A percentile compares a stretch with the other conserved stretches of the same genome.
Evolutionary conservation across 352 stramenopile genomes (phyloP).

Genomic region (Phytophthora pini): DNA sequence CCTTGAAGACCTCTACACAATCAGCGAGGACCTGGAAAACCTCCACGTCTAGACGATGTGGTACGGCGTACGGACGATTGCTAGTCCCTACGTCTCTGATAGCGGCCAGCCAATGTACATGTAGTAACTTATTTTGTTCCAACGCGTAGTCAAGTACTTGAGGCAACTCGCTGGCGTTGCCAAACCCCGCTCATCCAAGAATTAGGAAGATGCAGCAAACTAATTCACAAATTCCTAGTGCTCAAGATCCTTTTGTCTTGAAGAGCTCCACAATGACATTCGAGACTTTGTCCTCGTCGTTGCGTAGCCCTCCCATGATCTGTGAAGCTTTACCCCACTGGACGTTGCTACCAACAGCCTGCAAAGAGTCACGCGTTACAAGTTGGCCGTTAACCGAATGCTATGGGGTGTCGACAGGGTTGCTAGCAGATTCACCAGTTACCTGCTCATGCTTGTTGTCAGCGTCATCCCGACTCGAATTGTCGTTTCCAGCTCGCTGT

Average conservation of each 20-base stretch:
- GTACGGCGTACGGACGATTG: constrained; percentile 10
- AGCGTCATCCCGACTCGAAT: constrained; percentile 30
- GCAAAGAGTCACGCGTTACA: constrained; percentile 1
- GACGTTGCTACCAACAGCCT: constrained; percentile 51
- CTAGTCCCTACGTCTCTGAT: constrained; percentile 9
- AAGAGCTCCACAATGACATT: constrained; percentile 68
- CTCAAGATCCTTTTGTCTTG: constrained; percentile 24
- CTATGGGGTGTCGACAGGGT: constrained; percentile 9
- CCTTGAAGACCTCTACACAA: constrained; percentile 64
- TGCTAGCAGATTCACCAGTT: constrained; percentile 4
- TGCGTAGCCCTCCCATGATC: constrained; percentile 63
- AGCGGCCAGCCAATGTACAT: not conserved
- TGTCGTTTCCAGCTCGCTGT: constrained; percentile 44
- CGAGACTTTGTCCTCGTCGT: constrained; percentile 60
- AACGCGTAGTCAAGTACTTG: constrained; percentile 17
- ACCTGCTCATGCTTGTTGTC: constrained; percentile 37
- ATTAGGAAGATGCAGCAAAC: constrained; percentile 19
- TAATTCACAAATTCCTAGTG: constrained; percentile 9
- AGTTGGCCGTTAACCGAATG: not conserved
- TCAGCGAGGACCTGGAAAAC: constrained; percentile 57
- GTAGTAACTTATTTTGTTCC: not conserved
- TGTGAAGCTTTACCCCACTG: constrained; percentile 62
- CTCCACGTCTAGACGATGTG: constrained; percentile 24
- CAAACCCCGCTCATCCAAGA: constrained; percentile 7
- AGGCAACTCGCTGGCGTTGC: constrained; percentile 1